Base-by-base conservation (phyloP, 352 stramenopile genomes). In the Globisporangium echinulatum region DNA sequence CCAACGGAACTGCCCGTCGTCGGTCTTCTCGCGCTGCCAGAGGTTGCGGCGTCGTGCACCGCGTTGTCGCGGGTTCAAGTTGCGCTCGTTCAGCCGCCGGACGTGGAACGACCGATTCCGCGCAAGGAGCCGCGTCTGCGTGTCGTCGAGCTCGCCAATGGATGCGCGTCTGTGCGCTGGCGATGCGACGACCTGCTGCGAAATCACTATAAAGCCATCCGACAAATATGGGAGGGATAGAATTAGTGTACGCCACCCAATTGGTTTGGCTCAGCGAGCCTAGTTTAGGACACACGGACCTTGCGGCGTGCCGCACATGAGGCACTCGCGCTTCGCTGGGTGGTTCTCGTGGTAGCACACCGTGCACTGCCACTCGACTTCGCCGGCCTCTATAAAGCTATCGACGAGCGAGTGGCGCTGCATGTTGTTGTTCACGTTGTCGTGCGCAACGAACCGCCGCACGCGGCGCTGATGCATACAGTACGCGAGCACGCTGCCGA, bases 361-460 rank as follows among this genome's bases (percentile, higher is more conserved):
- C 0, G 78, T 87, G 55, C 84, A 93, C 69, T 92, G 82, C 84
- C 84, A 93, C 66, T 92, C 84, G 38, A 70, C 67, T 59, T 92
- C 74, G 36, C 82, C 84, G 19, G 74, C 67, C 56, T 85, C 79
- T 25, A 92, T 71, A 49, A 85, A 83, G 52, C 83, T 90, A 56
- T 93, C 84, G 39, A 92, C 73, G 11, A 93, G 74, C 48, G 85
- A 88, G 59, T 93, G 75, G 11, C 84, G 78, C 70, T 93, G 84
- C 79, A 93, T 91, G 68, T 93, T 93, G 73, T 93, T 93, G 68
- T 87, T 87, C 63, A 65, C 66, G 50, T 91, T 93, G 71, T 90
- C 79, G 39, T 74, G 49, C 42, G 88, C 74, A 15, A 84, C 68
- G 44, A 82, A 89, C 0, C 71, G 79, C 19, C 64, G 70, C 7